phyloP scores from a whole-genome alignment of 371 early-diverging fungal genomes.

The Lichtheimia hyalospora region DNA sequence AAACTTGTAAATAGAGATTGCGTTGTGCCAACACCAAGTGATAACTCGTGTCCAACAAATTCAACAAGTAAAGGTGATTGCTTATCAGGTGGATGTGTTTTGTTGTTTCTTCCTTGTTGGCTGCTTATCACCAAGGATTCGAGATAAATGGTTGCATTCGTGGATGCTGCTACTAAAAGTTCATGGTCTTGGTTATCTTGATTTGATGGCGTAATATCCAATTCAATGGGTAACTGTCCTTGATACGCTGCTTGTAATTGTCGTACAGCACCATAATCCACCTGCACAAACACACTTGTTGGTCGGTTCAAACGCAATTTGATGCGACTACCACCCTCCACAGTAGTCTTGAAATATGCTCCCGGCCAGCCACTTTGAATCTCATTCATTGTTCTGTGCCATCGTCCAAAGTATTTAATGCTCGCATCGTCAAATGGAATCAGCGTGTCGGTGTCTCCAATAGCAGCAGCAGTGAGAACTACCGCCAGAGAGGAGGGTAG shows the following conservation, averaged over 20 bases:
- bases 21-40: conserved; percentile 26
- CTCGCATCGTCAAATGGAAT: conserved; percentile 27
- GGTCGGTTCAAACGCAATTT: conserved; percentile 23
- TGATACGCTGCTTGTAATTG: conserved; percentile 11
- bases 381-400: conserved; percentile 24
- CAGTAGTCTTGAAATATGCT: conserved; percentile 35
- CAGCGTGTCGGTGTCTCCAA: conserved; percentile 2
- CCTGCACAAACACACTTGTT: conserved; percentile 21
- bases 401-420: conserved; percentile 45
- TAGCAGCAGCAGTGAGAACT: not conserved
- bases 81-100: conserved; percentile 12
- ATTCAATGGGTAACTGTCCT: conserved; percentile 8
- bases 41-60: conserved; percentile 42
- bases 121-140: conserved; percentile 22
- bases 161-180: conserved; percentile 13
- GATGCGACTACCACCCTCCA: conserved; percentile 16
- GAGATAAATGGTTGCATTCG: conserved; percentile 14
- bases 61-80: conserved; percentile 23
- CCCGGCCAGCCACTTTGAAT: conserved; percentile 47
- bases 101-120: conserved; percentile 4
- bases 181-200: conserved; percentile 8
- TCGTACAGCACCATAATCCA: conserved; percentile 21
- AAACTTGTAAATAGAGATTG: conserved; percentile 32
- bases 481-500: not conserved
- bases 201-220: conserved; percentile 5